Evolutionary conservation across 2,329 filamentous ascomycete species (phyloP).

Genomic region (Claviceps cyperi): DNA sequence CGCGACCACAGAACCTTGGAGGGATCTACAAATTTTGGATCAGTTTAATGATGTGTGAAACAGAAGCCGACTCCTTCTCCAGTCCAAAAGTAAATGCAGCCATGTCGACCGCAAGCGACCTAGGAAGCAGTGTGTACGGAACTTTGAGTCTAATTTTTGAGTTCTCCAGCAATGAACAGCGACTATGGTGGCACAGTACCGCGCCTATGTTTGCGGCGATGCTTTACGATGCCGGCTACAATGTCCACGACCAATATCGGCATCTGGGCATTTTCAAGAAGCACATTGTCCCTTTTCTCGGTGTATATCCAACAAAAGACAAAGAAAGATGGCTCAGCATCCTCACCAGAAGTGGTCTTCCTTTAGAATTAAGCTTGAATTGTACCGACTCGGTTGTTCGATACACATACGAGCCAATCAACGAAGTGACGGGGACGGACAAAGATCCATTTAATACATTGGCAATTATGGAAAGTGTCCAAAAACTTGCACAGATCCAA

Average conservation of each 20-base stretch:
- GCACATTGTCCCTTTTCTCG: not conserved
- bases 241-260: not conserved
- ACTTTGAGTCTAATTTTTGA: not conserved
- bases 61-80: not conserved
- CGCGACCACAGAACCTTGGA: too few relatives aligned
- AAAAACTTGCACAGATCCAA: not conserved
- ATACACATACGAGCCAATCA: constrained; percentile 2
- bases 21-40: not conserved
- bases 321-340: not conserved
- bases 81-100: not conserved
- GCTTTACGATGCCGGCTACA: not conserved
- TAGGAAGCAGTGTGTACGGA: not conserved
- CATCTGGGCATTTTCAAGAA: not conserved
- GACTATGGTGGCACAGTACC: constrained; percentile 3
- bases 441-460: not conserved
- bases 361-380: constrained; percentile 2
- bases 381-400: not conserved
- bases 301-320: not conserved
- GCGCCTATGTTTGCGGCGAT: not conserved
- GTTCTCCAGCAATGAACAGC: not conserved
- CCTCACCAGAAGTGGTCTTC: not conserved
- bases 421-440: not conserved
- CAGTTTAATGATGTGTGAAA: not conserved
- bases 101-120: not conserved
- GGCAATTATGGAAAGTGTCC: not conserved